Evolutionary conservation across 306 rosid genomes (phyloP).

Genomic region (Benincasa hispida): DNA sequence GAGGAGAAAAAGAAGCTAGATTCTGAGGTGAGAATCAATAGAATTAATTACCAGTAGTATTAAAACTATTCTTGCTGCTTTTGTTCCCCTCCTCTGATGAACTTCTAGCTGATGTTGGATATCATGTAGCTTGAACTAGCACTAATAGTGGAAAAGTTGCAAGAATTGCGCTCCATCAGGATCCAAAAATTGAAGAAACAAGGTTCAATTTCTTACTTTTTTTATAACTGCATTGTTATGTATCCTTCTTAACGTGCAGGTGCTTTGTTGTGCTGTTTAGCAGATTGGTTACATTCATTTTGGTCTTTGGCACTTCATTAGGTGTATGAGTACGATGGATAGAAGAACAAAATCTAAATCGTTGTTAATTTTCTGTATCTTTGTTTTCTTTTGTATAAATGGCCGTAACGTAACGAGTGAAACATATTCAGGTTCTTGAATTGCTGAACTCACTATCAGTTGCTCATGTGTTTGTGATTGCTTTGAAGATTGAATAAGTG

Average conservation of each 20-base stretch:
- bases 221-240: not conserved
- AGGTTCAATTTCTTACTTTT: constrained; percentile 20
- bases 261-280: not conserved
- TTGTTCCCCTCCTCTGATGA: not conserved
- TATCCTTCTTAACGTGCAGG: not conserved
- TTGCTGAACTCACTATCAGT: not conserved
- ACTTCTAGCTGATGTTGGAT: constrained; percentile 1
- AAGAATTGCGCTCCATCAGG: constrained; percentile 73
- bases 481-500: not conserved
- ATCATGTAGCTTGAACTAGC: constrained; percentile 63
- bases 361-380: not conserved
- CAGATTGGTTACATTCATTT: not conserved
- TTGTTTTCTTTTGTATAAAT: not conserved
- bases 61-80: not conserved
- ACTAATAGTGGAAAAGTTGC: constrained; percentile 73
- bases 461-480: not conserved
- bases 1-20: constrained; percentile 77
- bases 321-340: not conserved
- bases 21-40: constrained; percentile 44
- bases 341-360: not conserved
- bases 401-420: not conserved
- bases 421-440: not conserved
- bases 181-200: constrained; percentile 83
- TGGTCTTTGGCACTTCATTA: not conserved
- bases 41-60: not conserved